phyloP scores from a whole-genome alignment of 768 basidiomycete genomes.

The Harrya chromipes region DNA sequence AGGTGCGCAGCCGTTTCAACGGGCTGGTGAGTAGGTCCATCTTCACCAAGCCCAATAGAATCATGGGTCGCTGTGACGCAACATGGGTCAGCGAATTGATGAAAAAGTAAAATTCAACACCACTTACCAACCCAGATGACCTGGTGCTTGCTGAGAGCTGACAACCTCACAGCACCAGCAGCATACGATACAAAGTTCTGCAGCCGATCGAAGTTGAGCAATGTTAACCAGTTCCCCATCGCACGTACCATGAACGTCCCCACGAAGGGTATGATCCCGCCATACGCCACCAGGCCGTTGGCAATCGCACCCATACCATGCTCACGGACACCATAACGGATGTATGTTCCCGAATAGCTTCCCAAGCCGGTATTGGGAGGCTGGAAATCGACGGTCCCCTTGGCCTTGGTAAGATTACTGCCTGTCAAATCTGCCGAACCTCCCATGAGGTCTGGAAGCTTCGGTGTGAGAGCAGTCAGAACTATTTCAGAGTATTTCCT shows the following conservation, averaged over 20 bases:
- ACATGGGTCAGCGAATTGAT: neutral
- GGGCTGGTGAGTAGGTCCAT: slow-evolving; percentile 96
- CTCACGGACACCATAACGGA: slow-evolving; percentile 96
- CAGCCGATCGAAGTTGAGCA: slow-evolving; percentile 7
- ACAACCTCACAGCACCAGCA: slow-evolving; percentile 87
- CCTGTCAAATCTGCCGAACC: slow-evolving; percentile 93
- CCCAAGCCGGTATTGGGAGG: slow-evolving; percentile 83
- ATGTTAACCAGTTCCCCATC: neutral
- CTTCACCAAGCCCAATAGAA: slow-evolving; percentile 89
- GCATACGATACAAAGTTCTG: slow-evolving; percentile 94
- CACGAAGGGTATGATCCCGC: slow-evolving; percentile 85
- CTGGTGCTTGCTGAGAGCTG: slow-evolving; percentile 84
- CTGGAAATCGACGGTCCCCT: slow-evolving; percentile 87
- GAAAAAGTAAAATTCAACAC: neutral
- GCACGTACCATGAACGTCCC: slow-evolving; percentile 82
- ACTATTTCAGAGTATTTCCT: slow-evolving; percentile 93
- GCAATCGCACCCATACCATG: slow-evolving; percentile 97
- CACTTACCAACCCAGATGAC: slow-evolving; percentile 90
- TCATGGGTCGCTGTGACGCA: slow-evolving; percentile 77
- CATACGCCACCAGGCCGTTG: slow-evolving; percentile 88
- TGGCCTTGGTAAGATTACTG: slow-evolving; percentile 87
- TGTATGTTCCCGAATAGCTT: slow-evolving; percentile 81
- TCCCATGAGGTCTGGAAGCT: slow-evolving; percentile 81
- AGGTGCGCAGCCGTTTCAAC: slow-evolving; percentile 85
- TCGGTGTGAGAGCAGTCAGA: slow-evolving; percentile 68